These are phyloP conservation scores for Starmerella apicola DNA, from an alignment of 805 yeast genomes.

Conservation along the genomic window DNA sequence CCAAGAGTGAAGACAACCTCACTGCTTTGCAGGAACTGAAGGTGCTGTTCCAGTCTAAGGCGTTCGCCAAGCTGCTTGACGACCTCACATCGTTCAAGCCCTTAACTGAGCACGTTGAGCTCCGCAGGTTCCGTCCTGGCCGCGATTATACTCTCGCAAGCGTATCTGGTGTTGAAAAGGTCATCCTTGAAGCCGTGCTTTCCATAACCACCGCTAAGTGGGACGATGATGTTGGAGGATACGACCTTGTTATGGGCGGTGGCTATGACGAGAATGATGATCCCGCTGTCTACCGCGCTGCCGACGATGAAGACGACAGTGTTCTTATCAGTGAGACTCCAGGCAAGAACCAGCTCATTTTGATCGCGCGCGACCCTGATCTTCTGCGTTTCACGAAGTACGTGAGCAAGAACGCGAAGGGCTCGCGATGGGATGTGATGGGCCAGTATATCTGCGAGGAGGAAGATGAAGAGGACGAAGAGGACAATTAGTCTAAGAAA, in stretches of 20 bases:
- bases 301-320: slow-evolving; percentile 51
- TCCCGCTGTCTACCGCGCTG: slow-evolving; percentile 67
- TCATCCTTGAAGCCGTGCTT: slow-evolving; percentile 65
- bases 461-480: slow-evolving; percentile 34
- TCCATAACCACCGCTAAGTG: slow-evolving; percentile 79
- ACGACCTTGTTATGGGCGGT: slow-evolving; percentile 69
- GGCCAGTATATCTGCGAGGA: slow-evolving; percentile 65
- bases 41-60: slow-evolving; percentile 45
- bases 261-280: slow-evolving; percentile 42
- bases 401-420: slow-evolving; percentile 74
- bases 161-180: slow-evolving; percentile 32
- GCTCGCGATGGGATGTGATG: slow-evolving; percentile 83
- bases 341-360: slow-evolving; percentile 62
- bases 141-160: slow-evolving; percentile 89
- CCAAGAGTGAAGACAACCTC: slow-evolving; percentile 24
- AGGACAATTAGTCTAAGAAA: slow-evolving; percentile 12
- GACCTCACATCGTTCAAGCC: slow-evolving; percentile 47
- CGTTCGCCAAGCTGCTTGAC: slow-evolving; percentile 60
- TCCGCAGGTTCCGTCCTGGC: slow-evolving; percentile 90
- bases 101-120: slow-evolving; percentile 51
- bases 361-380: slow-evolving; percentile 71
- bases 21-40: slow-evolving; percentile 31
- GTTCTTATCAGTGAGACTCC: slow-evolving; percentile 73
- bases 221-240: slow-evolving; percentile 80
- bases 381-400: slow-evolving; percentile 90